Conservation (phyloP, 179 eudicot species). For the Carnegiea gigantea region DNA sequence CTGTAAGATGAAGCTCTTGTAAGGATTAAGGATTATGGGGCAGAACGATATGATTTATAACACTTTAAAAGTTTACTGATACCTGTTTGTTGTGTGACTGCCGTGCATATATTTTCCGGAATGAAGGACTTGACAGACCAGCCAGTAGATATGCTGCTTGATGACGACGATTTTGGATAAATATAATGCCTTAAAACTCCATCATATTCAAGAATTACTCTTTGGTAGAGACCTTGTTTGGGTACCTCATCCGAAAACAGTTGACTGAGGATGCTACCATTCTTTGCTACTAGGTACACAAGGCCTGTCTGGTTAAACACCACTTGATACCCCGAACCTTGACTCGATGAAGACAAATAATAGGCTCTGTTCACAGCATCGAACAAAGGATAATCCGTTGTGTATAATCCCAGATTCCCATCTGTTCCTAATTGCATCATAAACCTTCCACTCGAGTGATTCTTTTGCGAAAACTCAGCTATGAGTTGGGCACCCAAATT, state of each 20-base stretch:
- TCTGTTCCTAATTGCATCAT: constrained; percentile 7
- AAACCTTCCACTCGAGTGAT: constrained; percentile 24
- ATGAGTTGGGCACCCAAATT: constrained; percentile 18
- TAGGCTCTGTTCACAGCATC: constrained; percentile 8
- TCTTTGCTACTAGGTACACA: constrained; percentile 6
- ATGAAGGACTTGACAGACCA: constrained; percentile 25
- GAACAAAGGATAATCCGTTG: constrained; percentile 18
- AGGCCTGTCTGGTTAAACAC: constrained; percentile 13
- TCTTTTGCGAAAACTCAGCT: constrained; percentile 4
- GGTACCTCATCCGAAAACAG: background rate
- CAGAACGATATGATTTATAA: too few species aligned
- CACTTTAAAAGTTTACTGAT: background rate
- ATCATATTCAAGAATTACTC: constrained; percentile 25
- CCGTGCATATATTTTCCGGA: constrained; percentile 27
- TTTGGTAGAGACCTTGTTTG: constrained; percentile 11
- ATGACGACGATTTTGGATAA: background rate
- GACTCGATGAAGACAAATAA: background rate
- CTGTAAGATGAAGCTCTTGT: too few species aligned
- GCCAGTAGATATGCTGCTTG: background rate
- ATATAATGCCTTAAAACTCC: constrained; percentile 23
- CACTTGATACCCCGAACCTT: constrained; percentile 13
- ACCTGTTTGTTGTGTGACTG: constrained; percentile 17
- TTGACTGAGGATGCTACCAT: background rate
- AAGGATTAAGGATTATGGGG: too few species aligned
- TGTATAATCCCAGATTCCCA: constrained; percentile 20